Base-by-base conservation (phyloP, 2,329 filamentous ascomycete species). In the Tolypocladium pustulatum region DNA sequence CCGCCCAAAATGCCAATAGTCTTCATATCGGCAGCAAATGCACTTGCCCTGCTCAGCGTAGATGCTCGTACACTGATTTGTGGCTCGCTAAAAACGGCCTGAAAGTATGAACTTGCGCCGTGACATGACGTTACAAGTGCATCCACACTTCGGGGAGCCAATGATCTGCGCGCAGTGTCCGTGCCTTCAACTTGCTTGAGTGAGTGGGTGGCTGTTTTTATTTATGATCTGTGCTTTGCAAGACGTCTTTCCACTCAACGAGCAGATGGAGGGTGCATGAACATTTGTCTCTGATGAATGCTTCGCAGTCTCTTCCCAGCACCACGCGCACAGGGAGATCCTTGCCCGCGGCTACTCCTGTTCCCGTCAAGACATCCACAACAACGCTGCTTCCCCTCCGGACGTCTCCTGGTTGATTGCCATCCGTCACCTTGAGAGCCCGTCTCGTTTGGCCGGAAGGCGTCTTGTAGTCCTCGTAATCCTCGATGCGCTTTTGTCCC, bases 381-480 rank as follows among this genome's bases (percentile, higher is more conserved):
- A 84, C 72, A 1, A 81, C 74, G 58, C 70, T 73, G 9, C 72
- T 71, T 0, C 78, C 83, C 71, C 84, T 84, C 22, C 68, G 69
- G 3, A 81, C 75, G 64, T 86, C 81, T 0, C 83, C 83, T 0
- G 72, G 75, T 69, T 86, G 82, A 0, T 77, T 75, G 20, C 77
- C 72, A 60, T 84, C 69, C 13, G 69, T 68, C 3, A 52, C 49
- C 3, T 68, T 66, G 37, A 82, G 60, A 3, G 58, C 49, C 22
- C 61, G 66, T 56, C 75, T 62, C 34, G 58, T 55, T 52, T 63
- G 56, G 0, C 70, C 71, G 10, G 69, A 65, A 0, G 72, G 65
- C 30, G 69, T 72, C 2, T 15, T 43, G 57, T 66, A 67, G 8
- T 68, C 69, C 2, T 66, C 63, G 55, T 73, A 74, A 0, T 64